Conservation (phyloP, 1,139 yeast genomes). For the Lodderomyces margitis region DNA sequence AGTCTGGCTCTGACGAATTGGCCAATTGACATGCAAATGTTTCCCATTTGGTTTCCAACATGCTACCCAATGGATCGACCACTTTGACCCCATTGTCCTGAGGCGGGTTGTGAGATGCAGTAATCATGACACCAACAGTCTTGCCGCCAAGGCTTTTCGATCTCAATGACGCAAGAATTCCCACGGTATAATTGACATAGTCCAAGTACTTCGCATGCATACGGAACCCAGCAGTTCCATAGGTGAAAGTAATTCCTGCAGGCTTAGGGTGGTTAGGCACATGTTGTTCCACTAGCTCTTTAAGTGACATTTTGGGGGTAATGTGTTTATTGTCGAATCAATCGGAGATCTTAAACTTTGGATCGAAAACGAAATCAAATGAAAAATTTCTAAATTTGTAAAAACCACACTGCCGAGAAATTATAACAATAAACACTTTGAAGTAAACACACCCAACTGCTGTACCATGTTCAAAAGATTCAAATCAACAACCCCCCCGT, state of each 20-base stretch:
- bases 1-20: slow-evolving; percentile 52
- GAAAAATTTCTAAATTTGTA: neutral
- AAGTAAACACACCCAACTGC: neutral
- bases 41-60: slow-evolving; percentile 89
- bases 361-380: no score
- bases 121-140: slow-evolving; percentile 87
- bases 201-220: slow-evolving; percentile 69
- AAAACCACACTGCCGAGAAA: no score
- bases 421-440: neutral
- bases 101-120: slow-evolving; percentile 97
- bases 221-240: slow-evolving; percentile 98
- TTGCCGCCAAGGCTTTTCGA: slow-evolving; percentile 68
- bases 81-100: slow-evolving; percentile 94
- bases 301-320: slow-evolving; percentile 13
- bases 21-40: slow-evolving; percentile 76
- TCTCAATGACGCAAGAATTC: slow-evolving; percentile 77
- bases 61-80: slow-evolving; percentile 91
- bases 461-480: slow-evolving; percentile 2
- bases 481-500: slow-evolving; percentile 19
- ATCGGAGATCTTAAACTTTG: no score
- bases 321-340: no score
- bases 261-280: slow-evolving; percentile 44
- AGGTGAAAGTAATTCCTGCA: slow-evolving; percentile 47
- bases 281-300: slow-evolving; percentile 12
- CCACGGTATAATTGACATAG: slow-evolving; percentile 82